Evolutionary conservation across 1,139 yeast species (phyloP).

Genomic region (Kurtzmaniella quercitrusa): DNA sequence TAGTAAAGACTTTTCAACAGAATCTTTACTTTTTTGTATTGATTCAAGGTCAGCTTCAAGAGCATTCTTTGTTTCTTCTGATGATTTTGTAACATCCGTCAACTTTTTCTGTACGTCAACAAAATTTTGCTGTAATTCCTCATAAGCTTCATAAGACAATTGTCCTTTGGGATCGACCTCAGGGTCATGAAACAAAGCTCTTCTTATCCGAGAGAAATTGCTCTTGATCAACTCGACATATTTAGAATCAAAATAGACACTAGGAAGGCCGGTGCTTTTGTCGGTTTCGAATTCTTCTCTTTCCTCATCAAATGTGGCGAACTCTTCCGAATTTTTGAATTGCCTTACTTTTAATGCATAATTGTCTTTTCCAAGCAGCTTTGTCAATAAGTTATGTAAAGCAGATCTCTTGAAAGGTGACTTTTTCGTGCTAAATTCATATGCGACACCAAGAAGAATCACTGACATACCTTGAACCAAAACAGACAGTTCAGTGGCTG

Average conservation of each 20-base stretch:
- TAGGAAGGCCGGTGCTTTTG: slow-evolving; percentile 75
- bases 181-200: slow-evolving; percentile 76
- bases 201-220: slow-evolving; percentile 62
- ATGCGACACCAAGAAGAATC: slow-evolving; percentile 68
- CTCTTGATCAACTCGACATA: slow-evolving; percentile 69
- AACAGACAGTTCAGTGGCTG: slow-evolving; percentile 52
- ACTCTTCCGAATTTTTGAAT: slow-evolving; percentile 55
- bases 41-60: slow-evolving; percentile 12
- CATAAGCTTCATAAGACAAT: slow-evolving; percentile 68
- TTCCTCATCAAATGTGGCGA: slow-evolving; percentile 55
- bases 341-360: slow-evolving; percentile 71
- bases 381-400: slow-evolving; percentile 58
- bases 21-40: slow-evolving; percentile 15
- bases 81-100: slow-evolving; percentile 22
- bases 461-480: slow-evolving; percentile 75
- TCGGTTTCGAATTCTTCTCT: slow-evolving; percentile 37
- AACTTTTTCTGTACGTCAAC: slow-evolving; percentile 20
- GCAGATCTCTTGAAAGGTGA: slow-evolving; percentile 70
- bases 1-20: slow-evolving; percentile 14
- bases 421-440: slow-evolving; percentile 70
- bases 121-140: slow-evolving; percentile 50
- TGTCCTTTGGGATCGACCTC: slow-evolving; percentile 61
- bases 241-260: slow-evolving; percentile 63
- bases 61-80: slow-evolving; percentile 20
- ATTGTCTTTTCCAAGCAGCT: slow-evolving; percentile 77